phyloP scores from a whole-genome alignment of 345 rosid genomes.

The Corchorus capsularis region DNA sequence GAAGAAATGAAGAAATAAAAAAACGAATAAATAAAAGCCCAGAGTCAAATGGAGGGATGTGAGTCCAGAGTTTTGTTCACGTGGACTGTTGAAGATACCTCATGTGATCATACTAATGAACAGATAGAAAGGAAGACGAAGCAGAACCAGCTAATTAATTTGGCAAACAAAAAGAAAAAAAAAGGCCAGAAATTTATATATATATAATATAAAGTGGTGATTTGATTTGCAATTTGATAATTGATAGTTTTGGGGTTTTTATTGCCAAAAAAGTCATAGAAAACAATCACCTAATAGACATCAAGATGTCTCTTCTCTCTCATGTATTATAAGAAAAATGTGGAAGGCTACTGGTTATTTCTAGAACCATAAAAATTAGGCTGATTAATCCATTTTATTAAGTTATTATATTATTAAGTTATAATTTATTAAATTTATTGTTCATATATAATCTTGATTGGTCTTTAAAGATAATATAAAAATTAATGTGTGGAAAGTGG shows the following conservation, averaged over 20 bases:
- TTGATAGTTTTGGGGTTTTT: neutral
- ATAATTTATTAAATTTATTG: too few relatives aligned
- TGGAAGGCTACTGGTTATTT: neutral
- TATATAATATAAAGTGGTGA: neutral
- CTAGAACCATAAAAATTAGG: neutral
- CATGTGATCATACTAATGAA: conserved; percentile 28
- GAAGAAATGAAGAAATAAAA: neutral
- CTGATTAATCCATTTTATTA: too few relatives aligned
- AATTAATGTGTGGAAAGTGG: neutral
- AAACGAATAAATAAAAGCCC: neutral
- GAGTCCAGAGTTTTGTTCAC: conserved; percentile 25
- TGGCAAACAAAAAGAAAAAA: neutral
- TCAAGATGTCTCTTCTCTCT: conserved; percentile 1
- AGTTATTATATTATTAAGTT: too few relatives aligned
- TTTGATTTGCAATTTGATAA: neutral
- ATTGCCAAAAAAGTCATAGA: neutral
- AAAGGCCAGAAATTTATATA: too few relatives aligned
- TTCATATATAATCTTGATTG: neutral
- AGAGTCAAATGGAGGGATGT: conserved; percentile 9
- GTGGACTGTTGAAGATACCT: conserved; percentile 26
- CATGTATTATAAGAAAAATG: conserved; percentile 3
- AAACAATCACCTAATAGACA: neutral
- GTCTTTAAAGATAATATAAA: neutral
- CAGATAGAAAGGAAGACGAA: conserved; percentile 17
- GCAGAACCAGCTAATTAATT: conserved; percentile 29